Evolutionary conservation across 2,329 filamentous ascomycete genomes (phyloP).

Genomic region (Teratosphaeria epicoccoides): DNA sequence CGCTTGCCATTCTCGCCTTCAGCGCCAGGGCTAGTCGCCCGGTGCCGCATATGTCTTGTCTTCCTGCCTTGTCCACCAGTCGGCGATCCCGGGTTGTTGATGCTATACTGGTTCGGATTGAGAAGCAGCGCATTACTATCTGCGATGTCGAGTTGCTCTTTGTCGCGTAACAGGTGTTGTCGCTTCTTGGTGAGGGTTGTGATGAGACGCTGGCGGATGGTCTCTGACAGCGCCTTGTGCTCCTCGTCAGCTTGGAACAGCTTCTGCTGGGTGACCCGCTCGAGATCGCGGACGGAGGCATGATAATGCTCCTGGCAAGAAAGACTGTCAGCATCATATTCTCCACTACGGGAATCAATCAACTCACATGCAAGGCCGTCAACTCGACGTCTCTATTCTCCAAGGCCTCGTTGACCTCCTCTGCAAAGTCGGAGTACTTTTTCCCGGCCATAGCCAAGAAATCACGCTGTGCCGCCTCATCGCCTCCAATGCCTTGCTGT

Average conservation of each 20-base stretch:
- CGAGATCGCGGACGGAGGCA: constrained; percentile 44
- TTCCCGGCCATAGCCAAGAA: constrained; percentile 58
- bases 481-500: constrained; percentile 21
- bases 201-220: constrained; percentile 51
- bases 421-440: constrained; percentile 74
- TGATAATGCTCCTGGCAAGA: constrained; percentile 45
- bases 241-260: constrained; percentile 53
- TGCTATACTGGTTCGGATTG: constrained; percentile 56
- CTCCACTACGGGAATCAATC: background rate
- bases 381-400: constrained; percentile 79
- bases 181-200: constrained; percentile 48
- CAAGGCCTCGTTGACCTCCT: constrained; percentile 76
- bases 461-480: constrained; percentile 54
- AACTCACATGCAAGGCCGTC: constrained; percentile 62
- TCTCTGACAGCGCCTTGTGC: constrained; percentile 47
- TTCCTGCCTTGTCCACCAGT: constrained; percentile 46
- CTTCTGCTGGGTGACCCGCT: constrained; percentile 48
- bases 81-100: constrained; percentile 53
- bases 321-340: background rate
- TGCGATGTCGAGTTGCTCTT: constrained; percentile 56
- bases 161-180: constrained; percentile 49
- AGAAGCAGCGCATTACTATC: constrained; percentile 56
- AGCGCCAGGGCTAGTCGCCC: constrained; percentile 26
- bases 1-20: constrained; percentile 39
- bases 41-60: constrained; percentile 51